Evolutionary conservation across 208 protist species (phyloP), one percentile per base, ranked within the genome.

Genomic region (Zelonia costaricensis): DNA sequence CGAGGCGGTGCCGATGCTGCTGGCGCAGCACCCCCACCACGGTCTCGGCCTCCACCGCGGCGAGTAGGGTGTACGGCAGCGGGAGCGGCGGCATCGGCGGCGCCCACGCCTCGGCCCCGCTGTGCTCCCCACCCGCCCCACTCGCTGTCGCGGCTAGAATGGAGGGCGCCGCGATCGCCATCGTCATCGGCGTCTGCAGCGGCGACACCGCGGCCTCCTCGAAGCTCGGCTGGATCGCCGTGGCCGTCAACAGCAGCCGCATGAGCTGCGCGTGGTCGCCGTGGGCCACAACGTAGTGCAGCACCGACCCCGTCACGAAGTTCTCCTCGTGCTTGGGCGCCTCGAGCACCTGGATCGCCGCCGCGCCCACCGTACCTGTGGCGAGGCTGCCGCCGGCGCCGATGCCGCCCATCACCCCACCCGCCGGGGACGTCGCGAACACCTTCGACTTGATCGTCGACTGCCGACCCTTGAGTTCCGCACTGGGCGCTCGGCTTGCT

Each of bases 271-370:
- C 66, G 42, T 79, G 76, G 36, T 93, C 84, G 16, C 76, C 75
- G 36, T 80, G 65, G 40, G 74, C 71, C 28, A 93, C 76, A n/a
- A 91, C 61, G 46, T 86, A 84, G 62, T 93, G 87, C 63, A 93
- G 36, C n/a, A 93, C 22, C 0, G 83, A 83, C 4, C 87, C 87
- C 3, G 58, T 39, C 20, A 68, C 58, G 8, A 27, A 48, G 22
- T 6, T 8, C 18, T 55, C 57, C 30, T 63, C 53, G 1, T 64
- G 33, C n/a, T 38, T 3, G 13, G 55, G 55, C 18, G 55, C 40
- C 38, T 49, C 55, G 42, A 44, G 25, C 10, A 20, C 15, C 27
- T 22, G 43, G 28, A 22, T 10, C 13, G 16, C 55, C 10, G 42
- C 16, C 3, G 18, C 8, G 42, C 27, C 42, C 13, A 39, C 13